Base-by-base conservation (phyloP, 2,329 filamentous ascomycete genomes). In the Falciphora oryzae region DNA sequence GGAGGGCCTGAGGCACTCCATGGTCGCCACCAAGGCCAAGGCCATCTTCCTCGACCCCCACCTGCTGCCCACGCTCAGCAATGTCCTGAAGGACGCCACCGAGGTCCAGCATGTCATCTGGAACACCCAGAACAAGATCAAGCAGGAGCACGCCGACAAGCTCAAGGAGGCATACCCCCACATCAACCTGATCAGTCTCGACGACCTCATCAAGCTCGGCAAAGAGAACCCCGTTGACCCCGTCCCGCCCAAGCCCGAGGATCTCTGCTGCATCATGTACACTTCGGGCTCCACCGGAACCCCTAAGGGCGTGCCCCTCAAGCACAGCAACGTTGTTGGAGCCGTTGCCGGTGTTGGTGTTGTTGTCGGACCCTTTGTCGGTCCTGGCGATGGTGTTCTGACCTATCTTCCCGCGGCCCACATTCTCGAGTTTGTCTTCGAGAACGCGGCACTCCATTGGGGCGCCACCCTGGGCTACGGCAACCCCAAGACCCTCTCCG, bases 351-450 rank as follows among this genome's bases (percentile, higher is more conserved):
- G 92, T 76, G 89, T 93, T 64, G 88, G 89, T 72, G 84, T 85
- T 35, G 88, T 95, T 67, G 89, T 96, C 56, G 89, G 91, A 61
- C 84, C 85, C 28, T 93, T 90, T 74, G 84, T 96, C 67, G 88
- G 89, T 31, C 90, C 90, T 31, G 89, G 89, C 22, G 92, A 96
- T 73, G 85, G 86, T 62, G 81, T 96, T 61, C 82, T 96, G 63
- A 90, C 92, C 56, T 96, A 96, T 75, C 87, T 96, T 2, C 92
- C 92, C 6, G 85, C 93, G 64, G 91, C 92, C 2, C 92, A 96
- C 73, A 96, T 96, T 73, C 85, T 96, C 70, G 92, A 96, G 75
- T 94, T 92, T 73, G 90, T 96, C 69, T 95, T 96, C 73, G 92
- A 96, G 78, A 94, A 93, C 73, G 85, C 90, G 14, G 88, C 87